Evolutionary conservation across 2,329 filamentous ascomycete genomes (phyloP), one percentile per base, ranked within the genome.

Genomic region (Aspergillus terreus): DNA sequence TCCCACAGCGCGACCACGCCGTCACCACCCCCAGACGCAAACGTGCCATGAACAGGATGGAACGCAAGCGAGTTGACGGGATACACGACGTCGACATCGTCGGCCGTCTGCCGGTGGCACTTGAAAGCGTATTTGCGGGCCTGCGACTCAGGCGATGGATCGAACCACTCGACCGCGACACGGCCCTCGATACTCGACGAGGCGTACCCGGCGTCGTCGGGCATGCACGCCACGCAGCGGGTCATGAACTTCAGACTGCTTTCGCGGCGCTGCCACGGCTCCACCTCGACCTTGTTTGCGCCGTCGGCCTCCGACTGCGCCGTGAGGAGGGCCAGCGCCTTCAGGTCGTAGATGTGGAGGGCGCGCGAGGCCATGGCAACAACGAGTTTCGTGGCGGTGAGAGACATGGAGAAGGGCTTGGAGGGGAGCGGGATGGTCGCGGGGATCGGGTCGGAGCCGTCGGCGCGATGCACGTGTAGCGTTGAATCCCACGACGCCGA

Each of bases 111-210:
- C 4, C 94, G 83, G 73, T 99, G 94, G 73, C 94, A 99, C 73
- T 99, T 99, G 82, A 99, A 99, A 12, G 94, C 94, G 70, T 97
- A 99, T 71, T 96, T 97, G 59, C 92, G 83, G 36, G 88, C 87
- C 74, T 97, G 92, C 4, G 88, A 92, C 70, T 92, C 88, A 40
- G 84, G 78, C 4, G 85, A 89, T 14, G 94, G 89, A 67, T 97
- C 94, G 69, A 99, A 97, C 90, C 92, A 97, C 71, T 99, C 94
- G 1, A 99, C 94, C 0, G 92, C 92, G 2, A 99, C 91, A 62
- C 94, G 85, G 4, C 94, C 94, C 69, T 99, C 94, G 63, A 99
- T 99, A 63, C 86, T 92, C 52, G 84, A 90, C 1, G 88, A 92
- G 9, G 92, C 92, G 69, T 97, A 99, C 4, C 94, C 94, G 10